Evolutionary conservation across 306 rosid genomes (phyloP).

Genomic region (Senna tora): DNA sequence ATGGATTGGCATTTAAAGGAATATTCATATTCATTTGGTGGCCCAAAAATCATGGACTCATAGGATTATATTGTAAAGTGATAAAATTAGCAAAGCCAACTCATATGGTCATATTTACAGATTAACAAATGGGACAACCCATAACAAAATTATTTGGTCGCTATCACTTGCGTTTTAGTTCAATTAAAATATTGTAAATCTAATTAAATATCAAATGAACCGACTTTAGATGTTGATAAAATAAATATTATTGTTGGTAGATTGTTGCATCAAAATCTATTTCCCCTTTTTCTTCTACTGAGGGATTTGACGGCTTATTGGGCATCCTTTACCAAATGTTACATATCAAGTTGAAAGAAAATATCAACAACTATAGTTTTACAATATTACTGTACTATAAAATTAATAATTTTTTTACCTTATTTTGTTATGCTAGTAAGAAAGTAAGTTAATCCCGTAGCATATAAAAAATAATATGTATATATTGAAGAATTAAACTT

Average conservation of each 20-base stretch:
- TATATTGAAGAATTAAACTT: too few species aligned
- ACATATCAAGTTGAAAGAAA: background rate
- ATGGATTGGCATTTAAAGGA: background rate
- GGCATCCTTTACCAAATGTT: background rate
- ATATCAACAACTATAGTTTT: background rate
- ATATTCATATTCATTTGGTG: background rate
- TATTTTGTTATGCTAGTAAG: too few species aligned
- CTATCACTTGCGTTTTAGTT: background rate
- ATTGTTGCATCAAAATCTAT: slow-evolving; percentile 27
- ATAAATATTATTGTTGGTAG: slow-evolving; percentile 9
- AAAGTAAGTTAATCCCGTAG: too few species aligned
- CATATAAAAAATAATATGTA: too few species aligned
- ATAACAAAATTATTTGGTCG: slow-evolving; percentile 20
- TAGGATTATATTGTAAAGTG: background rate
- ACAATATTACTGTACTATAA: too few species aligned
- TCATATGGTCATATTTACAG: background rate
- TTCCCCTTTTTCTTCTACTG: background rate
- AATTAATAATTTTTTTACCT: too few species aligned
- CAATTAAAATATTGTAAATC: background rate
- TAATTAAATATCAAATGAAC: slow-evolving; percentile 7
- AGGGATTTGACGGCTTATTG: background rate
- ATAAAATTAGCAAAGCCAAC: slow-evolving; percentile 25
- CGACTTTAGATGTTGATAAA: background rate
- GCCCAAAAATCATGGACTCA: background rate
- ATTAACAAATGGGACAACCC: slow-evolving; percentile 8